Conservation (phyloP, 2,329 filamentous ascomycete species). For the Fusarium lateritium region DNA sequence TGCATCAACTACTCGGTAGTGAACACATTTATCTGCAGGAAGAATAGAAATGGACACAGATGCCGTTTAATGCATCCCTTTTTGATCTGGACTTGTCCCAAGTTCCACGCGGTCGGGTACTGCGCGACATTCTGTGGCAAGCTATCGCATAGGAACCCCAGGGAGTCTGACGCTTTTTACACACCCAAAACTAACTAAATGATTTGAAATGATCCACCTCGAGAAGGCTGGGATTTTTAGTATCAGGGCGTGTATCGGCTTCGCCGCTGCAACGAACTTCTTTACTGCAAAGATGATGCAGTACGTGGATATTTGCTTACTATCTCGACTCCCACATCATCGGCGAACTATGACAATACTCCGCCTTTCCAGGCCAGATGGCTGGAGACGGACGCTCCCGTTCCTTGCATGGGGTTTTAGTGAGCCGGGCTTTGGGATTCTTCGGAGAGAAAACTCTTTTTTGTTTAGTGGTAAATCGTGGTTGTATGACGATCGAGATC, state of each 20-base stretch:
- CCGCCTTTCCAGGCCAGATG: not conserved
- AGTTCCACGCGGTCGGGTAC: not conserved
- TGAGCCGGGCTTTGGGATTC: slow-evolving; percentile 16
- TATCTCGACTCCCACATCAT: not conserved
- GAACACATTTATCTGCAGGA: not conserved
- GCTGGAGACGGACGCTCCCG: slow-evolving; percentile 35
- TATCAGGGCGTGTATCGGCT: slow-evolving; percentile 11
- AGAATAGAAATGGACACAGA: not conserved
- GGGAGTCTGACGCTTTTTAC: not conserved
- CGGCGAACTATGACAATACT: not conserved
- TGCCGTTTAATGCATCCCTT: not conserved
- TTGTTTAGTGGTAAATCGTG: not conserved
- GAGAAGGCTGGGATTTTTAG: not conserved
- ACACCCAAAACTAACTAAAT: not conserved
- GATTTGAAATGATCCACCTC: too few species aligned
- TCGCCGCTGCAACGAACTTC: not conserved
- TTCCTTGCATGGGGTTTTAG: slow-evolving; percentile 38
- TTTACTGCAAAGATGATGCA: too few species aligned
- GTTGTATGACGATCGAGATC: not conserved
- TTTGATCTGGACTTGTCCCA: not conserved
- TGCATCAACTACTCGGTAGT: not conserved
- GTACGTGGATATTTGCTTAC: too few species aligned
- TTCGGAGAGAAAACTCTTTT: not conserved
- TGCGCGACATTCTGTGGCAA: not conserved
- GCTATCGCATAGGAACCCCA: not conserved